Evolutionary conservation across 805 yeast species (phyloP).

Genomic region (Cyberlindnera veronae): DNA sequence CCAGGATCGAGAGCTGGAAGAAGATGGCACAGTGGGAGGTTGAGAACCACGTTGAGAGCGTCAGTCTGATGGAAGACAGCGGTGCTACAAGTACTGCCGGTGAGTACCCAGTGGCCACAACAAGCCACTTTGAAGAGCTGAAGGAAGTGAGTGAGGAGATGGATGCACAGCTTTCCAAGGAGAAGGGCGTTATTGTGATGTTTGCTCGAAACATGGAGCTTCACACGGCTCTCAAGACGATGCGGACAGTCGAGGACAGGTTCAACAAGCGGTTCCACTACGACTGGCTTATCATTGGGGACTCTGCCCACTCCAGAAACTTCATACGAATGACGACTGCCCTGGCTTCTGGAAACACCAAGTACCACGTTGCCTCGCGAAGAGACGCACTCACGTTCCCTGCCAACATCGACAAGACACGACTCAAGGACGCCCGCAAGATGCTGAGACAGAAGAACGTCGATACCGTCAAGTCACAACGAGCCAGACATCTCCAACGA

Average conservation of each 20-base stretch:
- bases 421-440: constrained; percentile 30
- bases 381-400: constrained; percentile 42
- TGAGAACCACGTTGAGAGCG: constrained; percentile 5
- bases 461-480: constrained; percentile 50
- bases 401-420: constrained; percentile 5
- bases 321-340: constrained; percentile 45
- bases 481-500: constrained; percentile 56
- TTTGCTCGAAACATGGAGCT: constrained; percentile 66
- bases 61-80: neutral
- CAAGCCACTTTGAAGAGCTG: constrained; percentile 1
- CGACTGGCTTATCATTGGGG: constrained; percentile 76
- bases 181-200: constrained; percentile 62
- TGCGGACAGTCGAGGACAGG: constrained; percentile 60
- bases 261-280: constrained; percentile 59
- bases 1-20: constrained; percentile 17
- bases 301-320: constrained; percentile 50
- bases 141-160: neutral
- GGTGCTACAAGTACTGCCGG: neutral
- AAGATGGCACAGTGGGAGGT: constrained; percentile 2
- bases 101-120: neutral
- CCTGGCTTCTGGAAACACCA: constrained; percentile 49
- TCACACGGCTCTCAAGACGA: constrained; percentile 49
- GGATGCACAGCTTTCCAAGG: constrained; percentile 25
- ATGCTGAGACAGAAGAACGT: constrained; percentile 39
- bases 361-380: constrained; percentile 58